Base-by-base conservation (phyloP, 306 rosid species). In the Gastrolobium bilobum region DNA sequence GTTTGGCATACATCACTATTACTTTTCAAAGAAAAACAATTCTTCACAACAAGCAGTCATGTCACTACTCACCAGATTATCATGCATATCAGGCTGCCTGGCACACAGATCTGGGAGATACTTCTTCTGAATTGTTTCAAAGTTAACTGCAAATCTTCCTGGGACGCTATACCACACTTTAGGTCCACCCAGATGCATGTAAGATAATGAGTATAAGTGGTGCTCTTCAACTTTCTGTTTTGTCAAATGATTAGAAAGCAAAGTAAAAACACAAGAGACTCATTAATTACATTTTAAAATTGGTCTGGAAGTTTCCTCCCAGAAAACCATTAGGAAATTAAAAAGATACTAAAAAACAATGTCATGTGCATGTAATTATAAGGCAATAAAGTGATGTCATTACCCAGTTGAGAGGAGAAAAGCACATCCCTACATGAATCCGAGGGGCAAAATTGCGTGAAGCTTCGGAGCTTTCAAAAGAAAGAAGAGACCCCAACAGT, bases 171-270 rank as follows among this genome's bases (percentile, higher is more conserved):
- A 87, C 97, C 95, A 92, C 67, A 92, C 73, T 88, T 65, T 92
- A 56, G 97, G 93, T 81, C 87, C 92, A 37, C 99, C 97, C 89
- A 89, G 20, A 79, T 92, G 97, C 88, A 87, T 20, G 82, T 87
- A 94, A 69, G 77, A 77, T 79, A 94, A 82, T 33, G 89, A 84
- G 86, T 89, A 88, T 63, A 94, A 87, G 67, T 72, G 87, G 88
- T 91, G 97, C 81, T 92, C 97, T 85, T 91, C 97, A 85, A 93
- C 90, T 82, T 84, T 88, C 97, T 94, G 90, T 61, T 84, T 26
- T 62, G 38, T 4, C 71, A 57, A 58, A 72, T 35, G 71, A 38
- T 71, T 26, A 48, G n/a, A 65, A 33, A 68, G 53, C 34, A 13
- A 51, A 56, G 56, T 47, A 47, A 7, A 68, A 62, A 52, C 31